Conservation (phyloP, 1,284 basidiomycete genomes). For the Ganoderma sinense region DNA sequence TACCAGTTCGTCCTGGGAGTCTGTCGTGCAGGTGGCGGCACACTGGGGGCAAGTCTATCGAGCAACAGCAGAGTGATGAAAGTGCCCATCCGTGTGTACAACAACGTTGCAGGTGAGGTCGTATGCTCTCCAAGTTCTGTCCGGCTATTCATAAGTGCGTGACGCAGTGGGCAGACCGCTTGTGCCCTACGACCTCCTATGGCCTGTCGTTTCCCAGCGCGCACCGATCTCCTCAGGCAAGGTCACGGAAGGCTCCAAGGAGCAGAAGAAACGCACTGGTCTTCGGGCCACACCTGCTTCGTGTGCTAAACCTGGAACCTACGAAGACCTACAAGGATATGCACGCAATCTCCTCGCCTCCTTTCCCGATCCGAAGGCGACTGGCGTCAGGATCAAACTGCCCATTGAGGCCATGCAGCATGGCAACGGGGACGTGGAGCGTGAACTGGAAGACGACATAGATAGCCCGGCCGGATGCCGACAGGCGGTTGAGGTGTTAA, state of each 20-base stretch:
- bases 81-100: slow-evolving; percentile 89
- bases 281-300: slow-evolving; percentile 6
- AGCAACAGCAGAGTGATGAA: slow-evolving; percentile 85
- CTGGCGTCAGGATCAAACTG: slow-evolving; percentile 41
- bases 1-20: slow-evolving; percentile 91
- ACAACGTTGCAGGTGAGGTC: slow-evolving; percentile 75
- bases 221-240: slow-evolving; percentile 24
- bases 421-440: slow-evolving; percentile 27
- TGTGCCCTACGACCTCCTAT: slow-evolving; percentile 72
- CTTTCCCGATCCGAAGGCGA: slow-evolving; percentile 45
- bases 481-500: slow-evolving; percentile 91
- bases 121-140: slow-evolving; percentile 8
- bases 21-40: slow-evolving; percentile 67
- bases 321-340: slow-evolving; percentile 44
- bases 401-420: slow-evolving; percentile 37
- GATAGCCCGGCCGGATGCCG: slow-evolving; percentile 75
- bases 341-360: slow-evolving; percentile 54
- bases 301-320: slow-evolving; percentile 27
- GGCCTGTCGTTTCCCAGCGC: slow-evolving; percentile 56
- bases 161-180: slow-evolving; percentile 58
- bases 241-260: slow-evolving; percentile 29
- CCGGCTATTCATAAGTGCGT: slow-evolving; percentile 5
- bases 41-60: slow-evolving; percentile 18
- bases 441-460: slow-evolving; percentile 44
- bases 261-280: slow-evolving; percentile 16